Evolutionary conservation across 78 protist genomes (phyloP).

Genomic region (Monosiga brevicollis): DNA sequence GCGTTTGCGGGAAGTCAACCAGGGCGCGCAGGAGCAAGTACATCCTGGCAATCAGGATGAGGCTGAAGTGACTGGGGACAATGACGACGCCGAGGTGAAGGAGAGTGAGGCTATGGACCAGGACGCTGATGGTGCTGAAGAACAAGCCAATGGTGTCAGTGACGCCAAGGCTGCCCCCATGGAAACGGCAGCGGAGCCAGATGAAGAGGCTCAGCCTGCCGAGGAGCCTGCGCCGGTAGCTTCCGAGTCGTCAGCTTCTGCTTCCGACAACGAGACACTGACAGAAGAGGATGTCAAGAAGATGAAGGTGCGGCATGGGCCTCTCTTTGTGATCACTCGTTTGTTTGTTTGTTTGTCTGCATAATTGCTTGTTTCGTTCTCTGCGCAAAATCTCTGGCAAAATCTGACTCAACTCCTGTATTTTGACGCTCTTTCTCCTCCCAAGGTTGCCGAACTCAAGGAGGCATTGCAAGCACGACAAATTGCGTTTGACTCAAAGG

Average conservation of each 20-base stretch:
- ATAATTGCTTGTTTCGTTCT: background rate
- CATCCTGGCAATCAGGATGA: background rate
- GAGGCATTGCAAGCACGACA: background rate
- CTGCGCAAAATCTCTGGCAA: background rate
- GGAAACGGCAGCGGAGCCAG: no score
- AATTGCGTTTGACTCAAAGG: background rate
- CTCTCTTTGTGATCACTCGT: background rate
- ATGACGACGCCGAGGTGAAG: no score
- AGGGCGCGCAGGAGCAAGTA: background rate
- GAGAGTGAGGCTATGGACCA: background rate
- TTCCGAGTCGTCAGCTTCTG: no score
- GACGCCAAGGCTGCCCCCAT: no score
- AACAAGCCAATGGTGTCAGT: background rate
- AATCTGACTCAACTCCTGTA: background rate
- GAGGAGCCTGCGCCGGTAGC: no score
- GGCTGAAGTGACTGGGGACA: no score
- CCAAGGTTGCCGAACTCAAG: background rate
- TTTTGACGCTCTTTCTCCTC: background rate
- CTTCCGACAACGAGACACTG: no score
- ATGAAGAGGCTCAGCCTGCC: no score
- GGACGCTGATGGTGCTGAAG: background rate
- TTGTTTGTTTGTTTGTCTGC: background rate
- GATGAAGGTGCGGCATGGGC: background rate
- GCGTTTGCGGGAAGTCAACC: background rate
- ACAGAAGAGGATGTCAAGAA: background rate